phyloP scores from a whole-genome alignment of 106 monocot genomes.

The Acanthochlamys bracteata region DNA sequence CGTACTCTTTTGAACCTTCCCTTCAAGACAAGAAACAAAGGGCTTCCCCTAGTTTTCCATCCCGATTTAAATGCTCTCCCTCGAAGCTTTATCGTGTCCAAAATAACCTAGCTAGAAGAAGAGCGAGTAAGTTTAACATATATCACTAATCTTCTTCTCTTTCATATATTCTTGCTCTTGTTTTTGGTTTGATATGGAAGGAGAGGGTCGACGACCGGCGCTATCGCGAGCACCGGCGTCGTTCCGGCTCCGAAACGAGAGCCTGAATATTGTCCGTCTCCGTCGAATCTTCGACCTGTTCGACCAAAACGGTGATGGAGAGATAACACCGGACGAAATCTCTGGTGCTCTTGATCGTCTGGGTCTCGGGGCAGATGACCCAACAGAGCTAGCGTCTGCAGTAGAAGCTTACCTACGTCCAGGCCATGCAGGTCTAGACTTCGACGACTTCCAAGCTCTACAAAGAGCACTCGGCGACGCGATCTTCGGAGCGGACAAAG shows the following conservation, averaged over 20 bases:
- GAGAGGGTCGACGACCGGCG: neutral
- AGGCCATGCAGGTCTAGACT: slow-evolving; percentile 24
- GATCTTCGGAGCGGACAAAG: slow-evolving; percentile 14
- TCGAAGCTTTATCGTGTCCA: neutral
- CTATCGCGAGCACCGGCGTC: slow-evolving; percentile 25
- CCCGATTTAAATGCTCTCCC: neutral
- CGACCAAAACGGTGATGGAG: slow-evolving; percentile 51
- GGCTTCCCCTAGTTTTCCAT: neutral
- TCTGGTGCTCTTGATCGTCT: slow-evolving; percentile 29
- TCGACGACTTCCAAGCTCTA: slow-evolving; percentile 30
- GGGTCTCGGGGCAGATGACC: slow-evolving; percentile 25
- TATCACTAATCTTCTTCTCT: neutral
- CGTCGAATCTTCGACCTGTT: slow-evolving; percentile 34
- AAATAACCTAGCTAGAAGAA: neutral
- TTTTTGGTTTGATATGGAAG: neutral
- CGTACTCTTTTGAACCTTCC: too few relatives aligned
- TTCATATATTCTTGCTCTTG: neutral
- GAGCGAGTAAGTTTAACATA: neutral
- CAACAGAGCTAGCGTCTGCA: slow-evolving; percentile 17
- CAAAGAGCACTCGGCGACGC: slow-evolving; percentile 32
- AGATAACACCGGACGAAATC: slow-evolving; percentile 40
- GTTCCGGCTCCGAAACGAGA: slow-evolving; percentile 49
- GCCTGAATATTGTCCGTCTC: slow-evolving; percentile 55
- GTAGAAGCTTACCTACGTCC: slow-evolving; percentile 17
- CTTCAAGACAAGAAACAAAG: too few relatives aligned